A percentile compares a stretch with the other conserved stretches of the same genome.
Evolutionary conservation across 495 filamentous ascomycete species (phyloP).

Genomic region (Delitschia confertaspora): DNA sequence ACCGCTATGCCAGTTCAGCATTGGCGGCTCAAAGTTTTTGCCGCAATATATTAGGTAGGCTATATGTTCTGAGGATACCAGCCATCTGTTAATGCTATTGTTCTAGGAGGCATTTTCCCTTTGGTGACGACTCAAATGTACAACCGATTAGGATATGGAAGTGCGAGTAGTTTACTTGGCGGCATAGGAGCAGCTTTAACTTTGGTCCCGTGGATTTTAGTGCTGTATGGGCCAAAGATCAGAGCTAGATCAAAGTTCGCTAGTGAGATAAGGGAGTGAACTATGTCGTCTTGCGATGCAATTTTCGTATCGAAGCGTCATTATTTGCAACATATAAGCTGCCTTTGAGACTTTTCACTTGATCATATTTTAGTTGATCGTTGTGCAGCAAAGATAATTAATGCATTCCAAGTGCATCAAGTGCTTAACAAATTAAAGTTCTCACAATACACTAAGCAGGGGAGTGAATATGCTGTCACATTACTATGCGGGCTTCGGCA

Average conservation of each 20-base stretch:
- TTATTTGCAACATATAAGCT: no score
- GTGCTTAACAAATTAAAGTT: no score
- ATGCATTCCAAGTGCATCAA: no score
- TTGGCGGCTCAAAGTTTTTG: slow-evolving; percentile 80
- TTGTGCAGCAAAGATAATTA: no score
- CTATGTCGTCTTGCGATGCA: no score
- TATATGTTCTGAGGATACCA: background rate
- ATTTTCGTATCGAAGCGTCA: no score
- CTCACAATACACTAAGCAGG: no score
- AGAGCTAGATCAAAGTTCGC: slow-evolving; percentile 73
- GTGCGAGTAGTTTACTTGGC: slow-evolving; percentile 68
- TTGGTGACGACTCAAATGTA: slow-evolving; percentile 67
- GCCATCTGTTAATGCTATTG: background rate
- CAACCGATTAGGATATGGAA: slow-evolving; percentile 56
- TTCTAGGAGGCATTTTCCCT: slow-evolving; percentile 64
- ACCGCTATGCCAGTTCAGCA: slow-evolving; percentile 74
- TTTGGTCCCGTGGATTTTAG: slow-evolving; percentile 76
- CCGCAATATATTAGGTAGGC: slow-evolving; percentile 58
- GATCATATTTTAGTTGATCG: no score
- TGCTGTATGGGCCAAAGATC: slow-evolving; percentile 71
- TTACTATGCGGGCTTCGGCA: no score
- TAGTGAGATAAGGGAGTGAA: slow-evolving; percentile 29
- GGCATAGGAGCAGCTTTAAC: slow-evolving; percentile 63
- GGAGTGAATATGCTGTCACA: no score
- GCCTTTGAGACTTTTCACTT: no score